These are phyloP conservation scores for Spizellomyces sp. DNA, from an alignment of 192 early-diverging fungal species.

Conservation along the genomic window DNA sequence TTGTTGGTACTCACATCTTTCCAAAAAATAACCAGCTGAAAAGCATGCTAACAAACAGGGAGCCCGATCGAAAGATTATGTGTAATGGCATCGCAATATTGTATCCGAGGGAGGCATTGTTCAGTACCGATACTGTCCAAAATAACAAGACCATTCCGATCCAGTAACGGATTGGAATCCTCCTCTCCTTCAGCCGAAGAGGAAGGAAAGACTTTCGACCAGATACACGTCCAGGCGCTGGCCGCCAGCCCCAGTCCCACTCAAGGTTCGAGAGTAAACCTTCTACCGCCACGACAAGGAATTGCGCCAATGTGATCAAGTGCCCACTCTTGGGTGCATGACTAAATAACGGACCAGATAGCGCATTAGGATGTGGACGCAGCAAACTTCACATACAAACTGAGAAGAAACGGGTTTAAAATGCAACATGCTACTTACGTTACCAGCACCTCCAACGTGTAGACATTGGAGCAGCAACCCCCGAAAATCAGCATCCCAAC, in stretches of 20 bases:
- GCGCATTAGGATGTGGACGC: background rate
- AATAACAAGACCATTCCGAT: slow-evolving; percentile 75
- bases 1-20: slow-evolving; percentile 55
- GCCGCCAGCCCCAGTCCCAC: slow-evolving; percentile 36
- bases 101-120: slow-evolving; percentile 81
- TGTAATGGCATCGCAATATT: slow-evolving; percentile 85
- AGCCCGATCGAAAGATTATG: slow-evolving; percentile 86
- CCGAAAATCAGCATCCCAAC: slow-evolving; percentile 79
- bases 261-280: slow-evolving; percentile 64
- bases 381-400: no score
- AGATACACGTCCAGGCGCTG: background rate
- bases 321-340: slow-evolving; percentile 64
- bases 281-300: slow-evolving; percentile 73
- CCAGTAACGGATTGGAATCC: slow-evolving; percentile 76
- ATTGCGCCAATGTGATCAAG: slow-evolving; percentile 83
- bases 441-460: slow-evolving; percentile 79
- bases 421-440: slow-evolving; percentile 41
- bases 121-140: slow-evolving; percentile 76
- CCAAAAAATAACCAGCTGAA: slow-evolving; percentile 54
- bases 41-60: slow-evolving; percentile 82
- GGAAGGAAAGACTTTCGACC: background rate
- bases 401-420: no score
- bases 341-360: slow-evolving; percentile 15
- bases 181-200: slow-evolving; percentile 32
- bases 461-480: slow-evolving; percentile 87